Base-by-base conservation (phyloP, 192 early-diverging fungal species). In the Lobosporangium transversale region DNA sequence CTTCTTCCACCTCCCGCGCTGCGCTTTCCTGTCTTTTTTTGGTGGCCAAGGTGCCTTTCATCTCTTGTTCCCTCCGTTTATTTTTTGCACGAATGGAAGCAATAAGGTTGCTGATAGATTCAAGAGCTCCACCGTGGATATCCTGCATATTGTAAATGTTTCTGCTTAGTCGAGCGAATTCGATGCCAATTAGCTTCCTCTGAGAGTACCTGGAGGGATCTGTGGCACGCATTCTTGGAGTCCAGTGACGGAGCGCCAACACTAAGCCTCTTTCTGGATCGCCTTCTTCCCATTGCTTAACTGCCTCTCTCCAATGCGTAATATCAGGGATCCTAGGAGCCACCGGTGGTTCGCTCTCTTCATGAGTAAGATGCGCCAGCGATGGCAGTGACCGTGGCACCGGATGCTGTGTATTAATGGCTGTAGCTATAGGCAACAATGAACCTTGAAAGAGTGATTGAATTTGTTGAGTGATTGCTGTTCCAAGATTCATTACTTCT, bases 181-280 rank as follows among this genome's bases (percentile, higher is more conserved):
- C 61, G n/a, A 31, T 43, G 1, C 35, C 61, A n/a, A 53, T 53
- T 53, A 64, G n/a, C n/a, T n/a, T n/a, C n/a, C n/a, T n/a, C n/a
- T n/a, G n/a, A n/a, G n/a, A n/a, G n/a, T n/a, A n/a, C 36, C 51
- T 64, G n/a, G 50, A 20, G 2, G 62, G 50, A 30, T 64, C 37
- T 29, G 50, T 44, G 20, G 37, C 53, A n/a, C 50, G 26, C 50
- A 64, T 64, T 18, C 15, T 11, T 29, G 11, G 3, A 18, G 62
- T 64, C 51, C 62, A 63, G 29, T 52, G 23, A 2, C 23, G 31
- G 15, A 62, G 59, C 21, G 62, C 37, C 9, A 63, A 35, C 1
- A n/a, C 30, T 43, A 52, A 43, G 14, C 29, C 37, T 26, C 53
- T 63, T 8, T 23, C 51, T 40, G 24, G 50, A 50, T 53, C 62